Conservation (phyloP, 345 rosid genomes). For the Turritis glabra region DNA sequence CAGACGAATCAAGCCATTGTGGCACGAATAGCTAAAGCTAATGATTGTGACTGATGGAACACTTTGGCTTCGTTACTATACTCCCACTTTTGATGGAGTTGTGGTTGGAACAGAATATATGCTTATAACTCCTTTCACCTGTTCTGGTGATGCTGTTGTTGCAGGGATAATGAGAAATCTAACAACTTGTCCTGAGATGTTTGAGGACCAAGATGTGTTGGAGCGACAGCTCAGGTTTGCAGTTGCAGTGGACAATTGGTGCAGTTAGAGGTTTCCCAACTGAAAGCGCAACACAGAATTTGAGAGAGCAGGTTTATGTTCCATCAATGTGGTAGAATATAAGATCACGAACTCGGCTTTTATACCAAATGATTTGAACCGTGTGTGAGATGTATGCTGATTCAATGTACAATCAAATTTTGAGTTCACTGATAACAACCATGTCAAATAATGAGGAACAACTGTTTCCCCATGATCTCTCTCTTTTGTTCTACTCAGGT, state of each 20-base stretch:
- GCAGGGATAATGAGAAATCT: slow-evolving; percentile 88
- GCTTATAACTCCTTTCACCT: slow-evolving; percentile 81
- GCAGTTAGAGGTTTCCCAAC: slow-evolving; percentile 87
- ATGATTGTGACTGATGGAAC: slow-evolving; percentile 94
- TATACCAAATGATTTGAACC: neutral
- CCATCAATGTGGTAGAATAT: slow-evolving; percentile 51
- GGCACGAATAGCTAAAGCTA: slow-evolving; percentile 78
- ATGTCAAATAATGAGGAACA: slow-evolving; percentile 22
- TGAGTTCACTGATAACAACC: slow-evolving; percentile 16
- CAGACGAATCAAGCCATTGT: slow-evolving; percentile 76
- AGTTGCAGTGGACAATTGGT: slow-evolving; percentile 90
- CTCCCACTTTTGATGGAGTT: slow-evolving; percentile 70
- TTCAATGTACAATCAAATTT: slow-evolving; percentile 37
- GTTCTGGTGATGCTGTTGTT: slow-evolving; percentile 94
- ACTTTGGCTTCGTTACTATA: slow-evolving; percentile 72
- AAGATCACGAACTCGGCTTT: slow-evolving; percentile 3
- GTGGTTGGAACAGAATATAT: slow-evolving; percentile 90
- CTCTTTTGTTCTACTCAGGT: slow-evolving; percentile 3
- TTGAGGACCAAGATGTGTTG: slow-evolving; percentile 62
- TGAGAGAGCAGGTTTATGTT: slow-evolving; percentile 60
- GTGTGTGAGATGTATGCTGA: slow-evolving; percentile 20
- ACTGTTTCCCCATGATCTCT: slow-evolving; percentile 9
- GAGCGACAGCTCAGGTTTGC: slow-evolving; percentile 89
- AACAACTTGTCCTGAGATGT: slow-evolving; percentile 74
- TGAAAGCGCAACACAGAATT: slow-evolving; percentile 82